A percentile compares a stretch with the other conserved stretches of the same genome.
Conservation (phyloP, 495 filamentous ascomycete genomes). For the Talaromyces nanjingensis region DNA sequence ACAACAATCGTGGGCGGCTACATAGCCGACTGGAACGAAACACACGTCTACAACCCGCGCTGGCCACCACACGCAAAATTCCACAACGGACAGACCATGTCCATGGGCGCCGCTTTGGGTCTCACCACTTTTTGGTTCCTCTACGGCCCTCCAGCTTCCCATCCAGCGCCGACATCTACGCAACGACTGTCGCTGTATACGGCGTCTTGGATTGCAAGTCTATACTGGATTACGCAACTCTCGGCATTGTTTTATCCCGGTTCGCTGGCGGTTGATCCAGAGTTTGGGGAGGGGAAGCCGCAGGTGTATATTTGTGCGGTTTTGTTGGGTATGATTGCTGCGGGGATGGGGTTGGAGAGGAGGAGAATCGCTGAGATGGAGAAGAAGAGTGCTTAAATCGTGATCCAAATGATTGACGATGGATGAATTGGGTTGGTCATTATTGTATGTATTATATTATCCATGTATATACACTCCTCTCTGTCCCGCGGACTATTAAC, state of each 20-base stretch:
- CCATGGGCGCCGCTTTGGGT: conserved; percentile 36
- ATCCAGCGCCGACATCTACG: background rate
- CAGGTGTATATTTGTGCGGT: conserved; percentile 34
- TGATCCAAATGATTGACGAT: background rate
- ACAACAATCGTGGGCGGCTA: conserved; percentile 32
- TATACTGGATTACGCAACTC: conserved; percentile 47
- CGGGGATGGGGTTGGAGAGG: background rate
- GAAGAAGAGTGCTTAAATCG: background rate
- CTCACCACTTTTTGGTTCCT: conserved; percentile 43
- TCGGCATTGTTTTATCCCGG: conserved; percentile 42
- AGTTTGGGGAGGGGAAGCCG: conserved; percentile 45
- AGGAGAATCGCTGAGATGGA: background rate
- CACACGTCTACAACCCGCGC: conserved; percentile 47
- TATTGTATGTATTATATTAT: background rate
- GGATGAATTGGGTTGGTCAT: background rate
- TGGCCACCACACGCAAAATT: conserved; percentile 54
- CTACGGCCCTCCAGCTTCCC: conserved; percentile 21
- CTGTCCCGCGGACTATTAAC: background rate
- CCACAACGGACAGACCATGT: conserved; percentile 51
- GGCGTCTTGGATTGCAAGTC: conserved; percentile 35
- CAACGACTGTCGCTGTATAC: conserved; percentile 17
- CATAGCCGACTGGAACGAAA: conserved; percentile 42
- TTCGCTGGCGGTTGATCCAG: conserved; percentile 43
- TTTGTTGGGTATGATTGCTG: conserved; percentile 11
- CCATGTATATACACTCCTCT: background rate